Evolutionary conservation across 495 filamentous ascomycete genomes (phyloP), one percentile per base, ranked within the genome.

Genomic region (Penicillium bialowiezense): DNA sequence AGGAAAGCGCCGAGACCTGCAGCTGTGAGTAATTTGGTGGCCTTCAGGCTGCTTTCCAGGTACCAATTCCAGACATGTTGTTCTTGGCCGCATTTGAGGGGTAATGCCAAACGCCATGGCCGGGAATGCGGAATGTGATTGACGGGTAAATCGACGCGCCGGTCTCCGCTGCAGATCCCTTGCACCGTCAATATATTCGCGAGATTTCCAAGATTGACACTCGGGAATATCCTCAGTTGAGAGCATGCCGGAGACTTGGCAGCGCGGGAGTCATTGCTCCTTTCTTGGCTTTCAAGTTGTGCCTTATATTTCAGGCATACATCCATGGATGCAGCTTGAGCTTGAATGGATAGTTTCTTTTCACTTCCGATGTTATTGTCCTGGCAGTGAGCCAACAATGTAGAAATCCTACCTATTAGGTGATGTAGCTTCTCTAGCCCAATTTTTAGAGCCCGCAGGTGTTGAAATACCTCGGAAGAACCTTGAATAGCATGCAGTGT

Each of bases 151-250:
- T 43, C 46, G 5, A 23, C 29, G 20, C 13, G 32, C 26, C 41
- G 53, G 48, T 39, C 46, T 49, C 54, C 54, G 46, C 53, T 26
- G 34, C 37, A 51, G 48, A 60, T 44, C 51, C 50, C 50, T 52
- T 49, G 23, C 8, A 8, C 4, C 8, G 23, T 8, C 23, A 26
- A 26, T 26, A 26, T 8, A 26, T 26, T 26, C 3, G 23, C 23
- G n/a, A n/a, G n/a, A n/a, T n/a, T 26, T 26, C 8, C 23, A 26
- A 26, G 23, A 26, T 8, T 26, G 23, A 4, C 4, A 26, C 23
- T 26, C 23, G 23, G 23, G 23, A 26, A 26, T 8, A 15, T 35
- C 15, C 15, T 37, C 34, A 37, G 15, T 26, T 26, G 23, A 26
- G 23, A 26, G 9, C 10, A 13, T 9, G 12, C 14, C 15, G 33